Evolutionary conservation across 2,329 filamentous ascomycete genomes (phyloP), one percentile per base, ranked within the genome.

Genomic region (Hypomyces rosellus): DNA sequence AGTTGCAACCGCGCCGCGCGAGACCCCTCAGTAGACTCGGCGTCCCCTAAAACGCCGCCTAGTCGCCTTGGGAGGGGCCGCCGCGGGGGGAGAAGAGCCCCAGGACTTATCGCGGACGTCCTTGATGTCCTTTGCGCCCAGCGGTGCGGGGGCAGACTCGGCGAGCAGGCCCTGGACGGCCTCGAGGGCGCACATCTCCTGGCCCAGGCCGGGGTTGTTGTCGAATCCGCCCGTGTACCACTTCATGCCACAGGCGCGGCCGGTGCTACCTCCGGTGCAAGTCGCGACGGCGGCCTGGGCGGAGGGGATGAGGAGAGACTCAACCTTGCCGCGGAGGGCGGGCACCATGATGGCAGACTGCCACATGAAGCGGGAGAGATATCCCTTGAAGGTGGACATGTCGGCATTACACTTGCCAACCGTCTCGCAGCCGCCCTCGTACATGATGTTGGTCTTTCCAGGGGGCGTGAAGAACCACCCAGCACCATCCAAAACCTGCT

Each of bases 341-440:
- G 83, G 80, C 52, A 81, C 72, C 67, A 84, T 72, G 46, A 75
- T 63, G 34, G 78, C 72, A 3, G 80, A 74, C 42, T 76, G 73
- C 68, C 76, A 84, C 70, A 85, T 77, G 69, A 82, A 85, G 49
- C 82, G 80, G 22, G 81, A 72, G 30, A 86, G 72, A 62, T 83
- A 85, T 40, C 75, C 83, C 68, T 88, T 89, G 75, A 84, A 86
- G 8, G 79, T 81, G 58, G 75, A 77, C 74, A 84, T 82, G 65
- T 87, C 84, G 45, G 68, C 73, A 61, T 81, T 78, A 61, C 85
- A 89, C 1, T 61, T 71, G 47, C 69, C 67, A 52, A 71, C 66
- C 4, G 65, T 68, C 64, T 88, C 85, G 69, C 85, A 88, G n/a
- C 80, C 78, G 41, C 73, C 72, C 65, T 88, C 84, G 60, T 73